Conservation (phyloP, 2,329 filamentous ascomycete species). For the Aureobasidium mangrovei region DNA sequence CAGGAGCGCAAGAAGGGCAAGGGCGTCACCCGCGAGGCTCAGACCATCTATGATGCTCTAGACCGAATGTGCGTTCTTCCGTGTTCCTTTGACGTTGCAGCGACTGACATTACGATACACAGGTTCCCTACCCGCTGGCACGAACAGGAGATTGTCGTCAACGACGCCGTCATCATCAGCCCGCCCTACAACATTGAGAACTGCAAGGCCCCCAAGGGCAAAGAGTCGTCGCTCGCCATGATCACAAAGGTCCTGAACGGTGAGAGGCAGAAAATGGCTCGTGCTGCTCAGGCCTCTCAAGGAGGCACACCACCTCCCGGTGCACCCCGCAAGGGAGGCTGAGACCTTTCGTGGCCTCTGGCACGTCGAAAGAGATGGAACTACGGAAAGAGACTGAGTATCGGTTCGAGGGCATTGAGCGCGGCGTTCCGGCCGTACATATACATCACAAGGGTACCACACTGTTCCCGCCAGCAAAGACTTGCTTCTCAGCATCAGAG, state of each 20-base stretch:
- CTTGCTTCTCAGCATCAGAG: no score
- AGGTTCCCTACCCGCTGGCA: conserved; percentile 51
- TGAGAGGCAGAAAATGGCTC: conserved; percentile 34
- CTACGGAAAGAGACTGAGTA: neutral
- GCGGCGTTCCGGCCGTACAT: no score
- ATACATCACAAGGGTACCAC: no score
- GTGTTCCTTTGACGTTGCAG: neutral
- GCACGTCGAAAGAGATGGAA: neutral
- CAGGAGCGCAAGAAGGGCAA: conserved; percentile 50
- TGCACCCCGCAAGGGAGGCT: conserved; percentile 11
- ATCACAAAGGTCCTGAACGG: conserved; percentile 40
- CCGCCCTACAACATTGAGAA: conserved; percentile 51
- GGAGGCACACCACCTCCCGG: conserved; percentile 2
- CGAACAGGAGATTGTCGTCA: conserved; percentile 50
- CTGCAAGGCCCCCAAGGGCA: conserved; percentile 38
- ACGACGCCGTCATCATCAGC: conserved; percentile 50
- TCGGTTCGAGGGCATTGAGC: no score
- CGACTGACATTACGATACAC: neutral
- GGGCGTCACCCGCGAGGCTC: conserved; percentile 52
- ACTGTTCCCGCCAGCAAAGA: no score
- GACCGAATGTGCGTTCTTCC: conserved; percentile 41
- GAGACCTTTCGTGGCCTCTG: neutral
- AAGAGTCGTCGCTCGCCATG: conserved; percentile 33
- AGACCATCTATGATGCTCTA: conserved; percentile 55
- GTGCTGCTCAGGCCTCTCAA: neutral